These are phyloP conservation scores for Boletus sp. DNA, from an alignment of 768 basidiomycete species.

Conservation along the genomic window DNA sequence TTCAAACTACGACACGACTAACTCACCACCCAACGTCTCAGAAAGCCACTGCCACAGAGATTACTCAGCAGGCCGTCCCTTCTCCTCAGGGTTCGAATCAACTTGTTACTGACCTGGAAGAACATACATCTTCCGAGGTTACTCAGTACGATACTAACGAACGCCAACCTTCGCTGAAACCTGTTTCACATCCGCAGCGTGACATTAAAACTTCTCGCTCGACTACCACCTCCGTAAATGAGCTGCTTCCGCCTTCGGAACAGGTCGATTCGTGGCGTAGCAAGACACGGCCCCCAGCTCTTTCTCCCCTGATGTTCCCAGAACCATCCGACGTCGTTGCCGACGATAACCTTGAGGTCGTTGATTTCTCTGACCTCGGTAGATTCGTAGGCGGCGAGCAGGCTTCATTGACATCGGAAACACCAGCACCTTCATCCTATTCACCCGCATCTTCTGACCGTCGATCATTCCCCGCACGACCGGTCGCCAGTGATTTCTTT, in stretches of 20 bases:
- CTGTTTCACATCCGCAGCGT: conserved; percentile 23
- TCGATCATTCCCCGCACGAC: conserved; percentile 39
- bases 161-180: conserved; percentile 37
- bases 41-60: conserved; percentile 39
- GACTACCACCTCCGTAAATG: conserved; percentile 14
- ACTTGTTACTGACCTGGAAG: conserved; percentile 5
- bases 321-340: conserved; percentile 41
- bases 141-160: conserved; percentile 19
- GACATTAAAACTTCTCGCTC: conserved; percentile 9
- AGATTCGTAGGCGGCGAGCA: conserved; percentile 55
- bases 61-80: conserved; percentile 49
- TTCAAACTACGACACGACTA: conserved; percentile 5
- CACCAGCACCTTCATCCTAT: conserved; percentile 19
- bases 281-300: conserved; percentile 35
- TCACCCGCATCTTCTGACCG: conserved; percentile 19
- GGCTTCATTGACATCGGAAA: conserved; percentile 1
- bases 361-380: conserved; percentile 77
- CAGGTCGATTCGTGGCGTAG: conserved; percentile 68
- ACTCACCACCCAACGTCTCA: conserved; percentile 17
- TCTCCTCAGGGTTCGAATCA: conserved; percentile 12
- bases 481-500: conserved; percentile 72
- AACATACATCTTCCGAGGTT: neutral
- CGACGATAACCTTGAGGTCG: conserved; percentile 70
- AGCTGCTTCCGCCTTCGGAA: conserved; percentile 28
- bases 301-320: conserved; percentile 36